Evolutionary conservation across 768 basidiomycete genomes (phyloP), one percentile per base, ranked within the genome.

Genomic region (Pisolithus orientalis): DNA sequence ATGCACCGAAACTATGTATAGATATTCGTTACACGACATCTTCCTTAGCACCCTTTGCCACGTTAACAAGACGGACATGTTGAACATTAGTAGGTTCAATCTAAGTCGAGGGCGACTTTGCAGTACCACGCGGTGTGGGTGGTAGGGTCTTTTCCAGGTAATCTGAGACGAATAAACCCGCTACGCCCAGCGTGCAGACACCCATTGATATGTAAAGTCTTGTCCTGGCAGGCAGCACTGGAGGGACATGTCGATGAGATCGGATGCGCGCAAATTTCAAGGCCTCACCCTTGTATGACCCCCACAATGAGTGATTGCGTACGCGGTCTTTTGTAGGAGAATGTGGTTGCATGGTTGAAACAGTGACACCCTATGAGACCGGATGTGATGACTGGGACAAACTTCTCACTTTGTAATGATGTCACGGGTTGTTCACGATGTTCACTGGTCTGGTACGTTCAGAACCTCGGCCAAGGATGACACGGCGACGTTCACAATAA

Each of bases 391-490:
- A 3, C 10, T 32, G 31, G 31, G 31, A 32, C 31, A 32, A 32
- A 32, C 21, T n/a, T n/a, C n/a, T 21, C 34, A 34, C 34, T 34
- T 34, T 10, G 2, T 21, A 21, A 1, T 21, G 21, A 2, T 21
- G 21, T 21, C 34, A 14, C 11, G 14, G 5, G 34, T 34, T 44
- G 51, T 62, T 51, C 51, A 38, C 32, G 44, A 89, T 90, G 87
- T 90, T 90, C 68, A 90, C 87, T 49, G 87, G 87, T 60, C 75
- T 90, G 70, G 87, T 87, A 74, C 62, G 84, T 65, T 39, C 31
- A 43, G 5, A 49, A 13, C 28, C 46, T 24, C 38, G 40, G 11
- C 32, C 24, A 28, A 40, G 25, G 52, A 29, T 16, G 44, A 42
- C 21, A 21, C 31, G 25, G 2, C 11, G 39, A 10, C 21, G 34